These are phyloP conservation scores for Pinguiococcus pyrenoidosus DNA, from an alignment of 108 stramenopile genomes.

Conservation along the genomic window DNA sequence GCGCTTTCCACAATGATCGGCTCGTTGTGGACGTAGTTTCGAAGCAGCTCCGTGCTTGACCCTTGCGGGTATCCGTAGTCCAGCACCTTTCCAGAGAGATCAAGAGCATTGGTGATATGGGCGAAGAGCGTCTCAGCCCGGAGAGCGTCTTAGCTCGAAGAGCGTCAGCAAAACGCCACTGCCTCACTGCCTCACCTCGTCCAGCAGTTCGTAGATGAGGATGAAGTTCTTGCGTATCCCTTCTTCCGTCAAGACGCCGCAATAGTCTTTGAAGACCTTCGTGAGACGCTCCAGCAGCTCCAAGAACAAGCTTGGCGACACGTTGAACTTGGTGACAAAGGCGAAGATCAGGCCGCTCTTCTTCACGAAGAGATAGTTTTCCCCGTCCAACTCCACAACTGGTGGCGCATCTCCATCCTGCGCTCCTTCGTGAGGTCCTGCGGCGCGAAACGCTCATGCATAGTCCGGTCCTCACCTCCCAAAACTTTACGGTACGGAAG, in stretches of 20 bases:
- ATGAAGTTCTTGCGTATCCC: constrained; percentile 98
- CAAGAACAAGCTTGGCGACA: constrained; percentile 35
- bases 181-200: too few relatives aligned
- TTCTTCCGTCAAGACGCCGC: constrained; percentile 84
- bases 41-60: constrained; percentile 79
- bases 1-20: constrained; percentile 65
- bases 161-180: too few relatives aligned
- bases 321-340: constrained; percentile 79
- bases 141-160: too few relatives aligned
- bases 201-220: constrained; percentile 95
- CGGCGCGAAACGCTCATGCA: constrained; percentile 8
- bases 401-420: constrained; percentile 56
- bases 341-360: constrained; percentile 90
- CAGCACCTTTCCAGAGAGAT: too few relatives aligned
- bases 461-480: constrained; percentile 6
- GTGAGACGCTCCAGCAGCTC: constrained; percentile 90
- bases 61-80: constrained; percentile 97
- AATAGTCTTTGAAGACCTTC: constrained; percentile 99
- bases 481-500: constrained; percentile 2
- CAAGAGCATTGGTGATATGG: too few relatives aligned
- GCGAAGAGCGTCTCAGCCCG: too few relatives aligned
- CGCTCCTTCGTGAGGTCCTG: constrained; percentile 13
- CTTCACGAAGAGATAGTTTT: constrained; percentile 84
- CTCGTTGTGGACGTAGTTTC: constrained; percentile 95
- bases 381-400: constrained; percentile 49